Percentiles rank a stretch among this genome's conserved stretches.
These are phyloP conservation scores for Mucor piriformis DNA, from an alignment of 371 early-diverging fungal species.

Conservation along the genomic window DNA sequence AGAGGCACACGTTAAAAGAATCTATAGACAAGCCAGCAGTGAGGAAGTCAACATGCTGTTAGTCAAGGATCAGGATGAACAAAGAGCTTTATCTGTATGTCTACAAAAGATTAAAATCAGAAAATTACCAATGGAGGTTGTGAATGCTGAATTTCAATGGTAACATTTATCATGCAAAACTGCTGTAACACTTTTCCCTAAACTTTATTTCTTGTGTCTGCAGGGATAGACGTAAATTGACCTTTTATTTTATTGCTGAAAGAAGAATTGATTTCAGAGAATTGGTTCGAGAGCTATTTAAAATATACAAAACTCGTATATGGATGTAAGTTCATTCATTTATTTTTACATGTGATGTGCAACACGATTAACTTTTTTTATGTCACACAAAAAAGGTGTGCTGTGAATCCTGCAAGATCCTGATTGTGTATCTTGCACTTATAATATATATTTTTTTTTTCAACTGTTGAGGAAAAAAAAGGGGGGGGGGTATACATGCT, in stretches of 20 bases:
- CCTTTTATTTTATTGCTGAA: constrained; percentile 91
- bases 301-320: constrained; percentile 97
- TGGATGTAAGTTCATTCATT: constrained; percentile 75
- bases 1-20: constrained; percentile 77
- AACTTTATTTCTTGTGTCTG: not conserved
- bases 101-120: constrained; percentile 85
- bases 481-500: not conserved
- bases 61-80: constrained; percentile 85
- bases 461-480: not conserved
- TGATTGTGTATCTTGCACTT: not conserved
- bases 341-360: not conserved
- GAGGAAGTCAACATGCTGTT: constrained; percentile 75
- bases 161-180: not conserved
- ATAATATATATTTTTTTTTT: not conserved
- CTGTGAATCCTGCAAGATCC: constrained; percentile 3
- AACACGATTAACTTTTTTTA: not conserved
- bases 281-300: constrained; percentile 96
- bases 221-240: constrained; percentile 87
- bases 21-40: constrained; percentile 80
- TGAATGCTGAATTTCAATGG: constrained; percentile 98
- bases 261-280: constrained; percentile 97
- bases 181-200: not conserved
- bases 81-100: constrained; percentile 85
- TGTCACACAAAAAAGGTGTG: constrained; percentile 6
- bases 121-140: constrained; percentile 92